Percentiles rank a stretch among this genome's conserved stretches.
phyloP scores from a whole-genome alignment of 495 filamentous ascomycete genomes.

The Xylaria flabelliformis region DNA sequence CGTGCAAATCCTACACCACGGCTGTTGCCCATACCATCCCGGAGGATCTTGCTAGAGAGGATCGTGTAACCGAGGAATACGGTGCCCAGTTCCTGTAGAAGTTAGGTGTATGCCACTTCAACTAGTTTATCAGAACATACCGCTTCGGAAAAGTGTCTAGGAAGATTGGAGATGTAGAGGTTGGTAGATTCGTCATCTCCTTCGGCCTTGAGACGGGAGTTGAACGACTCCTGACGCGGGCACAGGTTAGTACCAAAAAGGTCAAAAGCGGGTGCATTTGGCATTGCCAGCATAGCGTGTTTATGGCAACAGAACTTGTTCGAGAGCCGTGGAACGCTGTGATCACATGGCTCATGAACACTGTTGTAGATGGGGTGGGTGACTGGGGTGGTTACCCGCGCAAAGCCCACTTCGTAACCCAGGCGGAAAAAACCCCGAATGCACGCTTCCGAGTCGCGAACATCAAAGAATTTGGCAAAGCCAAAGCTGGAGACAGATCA shows the following conservation, averaged over 20 bases:
- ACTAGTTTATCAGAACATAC: constrained; percentile 55
- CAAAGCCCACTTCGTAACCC: constrained; percentile 96
- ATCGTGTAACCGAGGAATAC: constrained; percentile 86
- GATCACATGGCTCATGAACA: constrained; percentile 19
- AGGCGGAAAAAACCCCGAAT: constrained; percentile 94
- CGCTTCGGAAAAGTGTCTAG: constrained; percentile 85
- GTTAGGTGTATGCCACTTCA: constrained; percentile 26
- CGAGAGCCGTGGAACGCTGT: constrained; percentile 19
- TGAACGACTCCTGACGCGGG: constrained; percentile 81
- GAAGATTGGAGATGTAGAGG: constrained; percentile 95
- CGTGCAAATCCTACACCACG: constrained; percentile 97
- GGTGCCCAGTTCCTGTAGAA: constrained; percentile 67
- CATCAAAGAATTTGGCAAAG: constrained; percentile 90
- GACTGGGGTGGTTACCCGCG: constrained; percentile 62
- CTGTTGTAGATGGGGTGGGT: not conserved
- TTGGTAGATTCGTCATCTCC: constrained; percentile 88
- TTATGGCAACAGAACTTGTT: constrained; percentile 18
- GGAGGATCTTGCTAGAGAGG: constrained; percentile 89
- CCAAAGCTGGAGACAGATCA: constrained; percentile 72
- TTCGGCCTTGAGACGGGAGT: constrained; percentile 90
- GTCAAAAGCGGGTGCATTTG: constrained; percentile 20
- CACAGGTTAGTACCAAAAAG: constrained; percentile 30
- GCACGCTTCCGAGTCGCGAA: constrained; percentile 88
- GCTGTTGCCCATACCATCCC: constrained; percentile 85
- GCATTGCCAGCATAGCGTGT: constrained; percentile 24